These are phyloP conservation scores for Acer saccharum DNA, from an alignment of 345 rosid species.

Conservation along the genomic window DNA sequence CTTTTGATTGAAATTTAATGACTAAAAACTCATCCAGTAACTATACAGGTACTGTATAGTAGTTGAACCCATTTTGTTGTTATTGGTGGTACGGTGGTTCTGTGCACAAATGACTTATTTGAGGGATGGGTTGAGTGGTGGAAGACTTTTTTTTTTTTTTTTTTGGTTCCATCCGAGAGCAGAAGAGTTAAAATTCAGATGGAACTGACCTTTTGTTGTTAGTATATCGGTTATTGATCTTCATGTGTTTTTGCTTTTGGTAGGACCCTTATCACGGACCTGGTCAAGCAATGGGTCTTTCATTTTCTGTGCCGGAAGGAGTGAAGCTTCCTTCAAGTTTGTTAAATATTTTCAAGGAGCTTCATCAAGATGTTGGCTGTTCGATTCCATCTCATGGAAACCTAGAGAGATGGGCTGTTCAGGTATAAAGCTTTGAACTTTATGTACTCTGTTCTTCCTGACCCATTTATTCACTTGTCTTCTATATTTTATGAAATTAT, in stretches of 20 bases:
- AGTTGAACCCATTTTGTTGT: no score
- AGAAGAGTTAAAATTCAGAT: no score
- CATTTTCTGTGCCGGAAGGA: conserved; percentile 89
- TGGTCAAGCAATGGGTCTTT: conserved; percentile 97
- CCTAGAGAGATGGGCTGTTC: conserved; percentile 83
- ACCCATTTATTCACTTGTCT: neutral
- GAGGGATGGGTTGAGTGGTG: no score
- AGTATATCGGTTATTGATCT: neutral
- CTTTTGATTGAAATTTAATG: no score
- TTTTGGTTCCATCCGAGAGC: no score
- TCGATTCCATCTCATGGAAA: conserved; percentile 86
- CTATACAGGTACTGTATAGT: no score
- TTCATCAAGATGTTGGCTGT: conserved; percentile 83
- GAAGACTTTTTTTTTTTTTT: no score
- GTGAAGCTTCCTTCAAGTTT: conserved; percentile 84
- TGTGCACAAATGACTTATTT: no score
- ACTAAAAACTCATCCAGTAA: no score
- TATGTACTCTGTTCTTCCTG: neutral
- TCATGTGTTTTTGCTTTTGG: conserved; percentile 4
- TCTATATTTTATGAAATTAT: neutral
- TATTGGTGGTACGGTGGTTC: no score
- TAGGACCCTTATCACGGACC: conserved; percentile 97
- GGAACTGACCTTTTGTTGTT: neutral
- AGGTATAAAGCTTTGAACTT: conserved; percentile 41
- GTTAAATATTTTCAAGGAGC: conserved; percentile 87